A percentile compares a stretch with the other conserved stretches of the same genome.
These are phyloP conservation scores for Mycena kentingensis DNA, from an alignment of 768 basidiomycete species.

Conservation along the genomic window DNA sequence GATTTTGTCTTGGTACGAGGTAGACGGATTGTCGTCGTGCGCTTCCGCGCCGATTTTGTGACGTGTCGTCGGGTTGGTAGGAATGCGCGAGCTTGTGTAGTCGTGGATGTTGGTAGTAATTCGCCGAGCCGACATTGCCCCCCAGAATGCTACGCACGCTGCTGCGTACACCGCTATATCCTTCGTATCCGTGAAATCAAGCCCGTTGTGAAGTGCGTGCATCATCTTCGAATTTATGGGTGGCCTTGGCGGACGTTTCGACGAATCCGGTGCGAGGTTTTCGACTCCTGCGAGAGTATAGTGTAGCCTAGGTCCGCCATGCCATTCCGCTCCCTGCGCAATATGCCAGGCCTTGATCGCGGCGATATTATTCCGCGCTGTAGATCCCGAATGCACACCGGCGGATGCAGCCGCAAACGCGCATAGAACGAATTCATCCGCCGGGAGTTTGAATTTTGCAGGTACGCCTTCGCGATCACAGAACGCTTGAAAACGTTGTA, in stretches of 20 bases:
- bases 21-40: slow-evolving; percentile 14
- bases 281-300: slow-evolving; percentile 27
- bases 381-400: slow-evolving; percentile 20
- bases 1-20: slow-evolving; percentile 10
- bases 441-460: slow-evolving; percentile 16
- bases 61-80: slow-evolving; percentile 7
- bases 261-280: slow-evolving; percentile 26
- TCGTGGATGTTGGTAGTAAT: slow-evolving; percentile 19
- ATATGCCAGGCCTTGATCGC: slow-evolving; percentile 33
- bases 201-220: slow-evolving; percentile 9
- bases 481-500: slow-evolving; percentile 19
- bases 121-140: slow-evolving; percentile 35
- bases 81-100: background rate
- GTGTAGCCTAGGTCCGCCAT: slow-evolving; percentile 16
- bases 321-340: slow-evolving; percentile 27
- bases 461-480: slow-evolving; percentile 26
- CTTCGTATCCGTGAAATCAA: slow-evolving; percentile 18
- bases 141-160: slow-evolving; percentile 33
- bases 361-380: slow-evolving; percentile 25
- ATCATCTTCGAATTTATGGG: slow-evolving; percentile 27
- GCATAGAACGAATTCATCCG: slow-evolving; percentile 29
- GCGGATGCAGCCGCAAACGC: slow-evolving; percentile 30
- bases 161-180: slow-evolving; percentile 27
- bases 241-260: slow-evolving; percentile 11
- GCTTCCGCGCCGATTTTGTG: background rate